Evolutionary conservation across 345 rosid genomes (phyloP).

Genomic region (Lepidium africanum): DNA sequence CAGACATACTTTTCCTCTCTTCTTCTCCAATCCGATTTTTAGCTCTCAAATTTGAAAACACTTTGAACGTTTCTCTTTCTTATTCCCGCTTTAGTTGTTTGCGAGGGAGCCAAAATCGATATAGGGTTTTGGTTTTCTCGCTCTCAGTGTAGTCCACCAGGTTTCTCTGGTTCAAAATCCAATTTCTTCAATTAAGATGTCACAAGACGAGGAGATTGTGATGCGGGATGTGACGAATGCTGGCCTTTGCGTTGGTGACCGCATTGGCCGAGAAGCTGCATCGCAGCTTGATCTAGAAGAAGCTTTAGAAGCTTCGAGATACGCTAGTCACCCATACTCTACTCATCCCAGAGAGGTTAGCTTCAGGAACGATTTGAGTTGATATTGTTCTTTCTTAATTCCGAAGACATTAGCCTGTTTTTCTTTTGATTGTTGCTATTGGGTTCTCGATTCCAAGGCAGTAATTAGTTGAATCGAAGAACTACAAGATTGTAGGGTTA

Average conservation of each 20-base stretch:
- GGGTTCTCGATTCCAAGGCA: background rate
- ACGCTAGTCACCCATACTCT: slow-evolving; percentile 87
- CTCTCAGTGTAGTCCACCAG: background rate
- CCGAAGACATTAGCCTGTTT: background rate
- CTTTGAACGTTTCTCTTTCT: slow-evolving; percentile 6
- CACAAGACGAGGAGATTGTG: slow-evolving; percentile 70
- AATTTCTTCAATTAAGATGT: slow-evolving; percentile 32
- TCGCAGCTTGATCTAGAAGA: slow-evolving; percentile 86
- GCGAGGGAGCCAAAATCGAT: slow-evolving; percentile 24
- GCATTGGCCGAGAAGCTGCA: slow-evolving; percentile 75
- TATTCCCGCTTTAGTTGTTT: slow-evolving; percentile 12
- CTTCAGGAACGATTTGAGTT: background rate
- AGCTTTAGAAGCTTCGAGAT: slow-evolving; percentile 86
- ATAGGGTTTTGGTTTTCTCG: slow-evolving; percentile 27
- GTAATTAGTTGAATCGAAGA: background rate
- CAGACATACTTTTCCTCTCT: slow-evolving; percentile 11
- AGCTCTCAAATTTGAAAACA: background rate
- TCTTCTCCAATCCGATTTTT: slow-evolving; percentile 9
- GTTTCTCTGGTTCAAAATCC: background rate
- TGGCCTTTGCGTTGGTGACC: slow-evolving; percentile 66
- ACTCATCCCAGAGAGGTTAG: slow-evolving; percentile 81
- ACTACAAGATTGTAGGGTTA: background rate
- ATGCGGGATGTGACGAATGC: slow-evolving; percentile 83
- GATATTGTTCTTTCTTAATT: background rate
- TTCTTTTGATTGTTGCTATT: background rate